A percentile compares a stretch with the other conserved stretches of the same genome.
Conservation (phyloP, 2,329 filamentous ascomycete species). For the Botrytis squamosa region DNA sequence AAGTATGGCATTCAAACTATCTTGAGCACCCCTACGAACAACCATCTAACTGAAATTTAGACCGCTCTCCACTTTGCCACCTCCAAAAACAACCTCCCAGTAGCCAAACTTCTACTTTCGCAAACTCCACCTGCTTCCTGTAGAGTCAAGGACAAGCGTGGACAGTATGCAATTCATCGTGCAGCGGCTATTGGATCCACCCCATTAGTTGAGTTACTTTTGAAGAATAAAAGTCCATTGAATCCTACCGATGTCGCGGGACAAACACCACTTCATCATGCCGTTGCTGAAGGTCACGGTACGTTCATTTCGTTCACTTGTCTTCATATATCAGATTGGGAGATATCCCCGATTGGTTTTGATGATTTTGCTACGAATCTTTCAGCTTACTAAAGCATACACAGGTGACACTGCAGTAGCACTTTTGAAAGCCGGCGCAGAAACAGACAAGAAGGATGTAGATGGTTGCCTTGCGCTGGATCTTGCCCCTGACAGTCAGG, state of each 20-base stretch:
- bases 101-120: constrained; percentile 73
- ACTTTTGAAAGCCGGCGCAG: constrained; percentile 80
- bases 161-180: constrained; percentile 88
- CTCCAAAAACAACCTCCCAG: constrained; percentile 84
- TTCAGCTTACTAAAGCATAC: not conserved
- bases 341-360: no score
- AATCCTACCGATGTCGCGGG: constrained; percentile 81
- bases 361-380: not conserved
- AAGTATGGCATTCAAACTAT: constrained; percentile 45
- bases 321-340: not conserved
- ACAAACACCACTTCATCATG: constrained; percentile 87
- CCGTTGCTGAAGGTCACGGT: constrained; percentile 73
- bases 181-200: constrained; percentile 86
- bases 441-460: constrained; percentile 71
- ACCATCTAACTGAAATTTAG: constrained; percentile 43
- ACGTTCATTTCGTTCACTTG: constrained; percentile 30
- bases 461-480: constrained; percentile 74
- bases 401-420: constrained; percentile 76
- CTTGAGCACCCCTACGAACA: not conserved
- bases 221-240: constrained; percentile 75
- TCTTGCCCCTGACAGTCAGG: constrained; percentile 81
- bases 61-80: constrained; percentile 89
- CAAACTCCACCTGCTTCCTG: constrained; percentile 70
- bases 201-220: constrained; percentile 79
- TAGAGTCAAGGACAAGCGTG: constrained; percentile 77